Percentiles rank a stretch among this genome's conserved stretches.
Evolutionary conservation across 805 yeast species (phyloP).

Genomic region (Kurtzmaniella fragi): DNA sequence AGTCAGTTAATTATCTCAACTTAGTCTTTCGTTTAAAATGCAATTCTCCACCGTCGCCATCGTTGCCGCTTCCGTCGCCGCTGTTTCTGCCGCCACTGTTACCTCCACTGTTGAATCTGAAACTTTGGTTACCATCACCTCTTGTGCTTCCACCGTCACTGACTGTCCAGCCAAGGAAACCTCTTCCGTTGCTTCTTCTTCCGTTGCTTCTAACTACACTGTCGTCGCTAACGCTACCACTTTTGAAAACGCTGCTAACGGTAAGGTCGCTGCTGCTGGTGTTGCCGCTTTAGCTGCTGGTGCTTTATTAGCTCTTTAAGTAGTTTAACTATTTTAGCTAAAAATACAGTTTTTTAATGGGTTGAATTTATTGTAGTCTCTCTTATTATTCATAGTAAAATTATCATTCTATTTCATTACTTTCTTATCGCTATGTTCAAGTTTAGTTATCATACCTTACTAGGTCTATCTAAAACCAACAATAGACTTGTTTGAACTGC

Average conservation of each 20-base stretch:
- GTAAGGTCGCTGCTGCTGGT: slow-evolving; percentile 26
- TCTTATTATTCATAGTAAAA: too few relatives aligned
- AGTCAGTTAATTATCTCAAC: slow-evolving; percentile 7
- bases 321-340: background rate
- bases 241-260: slow-evolving; percentile 8
- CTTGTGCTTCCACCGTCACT: slow-evolving; percentile 36
- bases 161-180: slow-evolving; percentile 34
- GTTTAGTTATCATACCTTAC: too few relatives aligned
- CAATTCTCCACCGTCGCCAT: slow-evolving; percentile 41
- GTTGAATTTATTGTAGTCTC: too few relatives aligned
- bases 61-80: slow-evolving; percentile 35
- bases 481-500: too few relatives aligned
- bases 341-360: too few relatives aligned
- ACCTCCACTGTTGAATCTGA: slow-evolving; percentile 26
- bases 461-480: too few relatives aligned
- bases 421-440: too few relatives aligned
- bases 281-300: slow-evolving; percentile 26
- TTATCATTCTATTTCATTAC: too few relatives aligned
- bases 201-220: slow-evolving; percentile 13
- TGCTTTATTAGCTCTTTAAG: slow-evolving; percentile 30
- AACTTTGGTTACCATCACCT: slow-evolving; percentile 39
- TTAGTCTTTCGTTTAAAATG: slow-evolving; percentile 21
- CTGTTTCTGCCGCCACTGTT: slow-evolving; percentile 24
- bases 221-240: slow-evolving; percentile 16
- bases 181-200: slow-evolving; percentile 6